These are phyloP conservation scores for Drosera spatulata DNA, from an alignment of 179 eudicot genomes.

Conservation along the genomic window DNA sequence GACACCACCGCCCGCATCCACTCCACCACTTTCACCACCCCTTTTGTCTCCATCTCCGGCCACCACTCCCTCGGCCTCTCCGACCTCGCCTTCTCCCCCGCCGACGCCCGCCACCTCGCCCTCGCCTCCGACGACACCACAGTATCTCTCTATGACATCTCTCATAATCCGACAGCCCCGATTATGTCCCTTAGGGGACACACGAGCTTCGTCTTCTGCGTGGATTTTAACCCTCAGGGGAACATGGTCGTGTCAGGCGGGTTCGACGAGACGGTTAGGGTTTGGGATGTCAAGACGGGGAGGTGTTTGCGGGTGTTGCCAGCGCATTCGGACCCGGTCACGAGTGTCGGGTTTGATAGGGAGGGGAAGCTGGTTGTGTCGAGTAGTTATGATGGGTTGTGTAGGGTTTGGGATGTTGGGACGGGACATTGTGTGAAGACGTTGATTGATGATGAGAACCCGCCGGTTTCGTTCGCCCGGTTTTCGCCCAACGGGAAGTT, in stretches of 20 bases:
- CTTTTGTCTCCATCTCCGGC: slow-evolving; percentile 9
- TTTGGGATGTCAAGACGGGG: slow-evolving; percentile 89
- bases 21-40: slow-evolving; percentile 22
- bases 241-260: slow-evolving; percentile 74
- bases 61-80: slow-evolving; percentile 61
- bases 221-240: slow-evolving; percentile 72
- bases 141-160: slow-evolving; percentile 51
- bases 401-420: slow-evolving; percentile 87
- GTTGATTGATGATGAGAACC: slow-evolving; percentile 87
- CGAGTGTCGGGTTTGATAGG: slow-evolving; percentile 61
- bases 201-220: slow-evolving; percentile 70
- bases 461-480: slow-evolving; percentile 79
- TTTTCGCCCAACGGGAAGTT: slow-evolving; percentile 95
- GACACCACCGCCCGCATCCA: slow-evolving; percentile 56
- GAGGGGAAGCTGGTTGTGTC: slow-evolving; percentile 81
- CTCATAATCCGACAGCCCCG: slow-evolving; percentile 22
- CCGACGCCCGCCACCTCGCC: slow-evolving; percentile 63
- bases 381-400: slow-evolving; percentile 83
- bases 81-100: slow-evolving; percentile 64
- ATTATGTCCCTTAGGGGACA: slow-evolving; percentile 75
- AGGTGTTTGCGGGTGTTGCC: slow-evolving; percentile 78
- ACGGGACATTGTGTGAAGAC: slow-evolving; percentile 98
- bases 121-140: slow-evolving; percentile 88
- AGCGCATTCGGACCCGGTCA: slow-evolving; percentile 91
- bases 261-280: slow-evolving; percentile 85